Percentiles rank a stretch among this genome's conserved stretches.
Conservation (phyloP, 106 monocot species). For the Ottelia alismoides region DNA sequence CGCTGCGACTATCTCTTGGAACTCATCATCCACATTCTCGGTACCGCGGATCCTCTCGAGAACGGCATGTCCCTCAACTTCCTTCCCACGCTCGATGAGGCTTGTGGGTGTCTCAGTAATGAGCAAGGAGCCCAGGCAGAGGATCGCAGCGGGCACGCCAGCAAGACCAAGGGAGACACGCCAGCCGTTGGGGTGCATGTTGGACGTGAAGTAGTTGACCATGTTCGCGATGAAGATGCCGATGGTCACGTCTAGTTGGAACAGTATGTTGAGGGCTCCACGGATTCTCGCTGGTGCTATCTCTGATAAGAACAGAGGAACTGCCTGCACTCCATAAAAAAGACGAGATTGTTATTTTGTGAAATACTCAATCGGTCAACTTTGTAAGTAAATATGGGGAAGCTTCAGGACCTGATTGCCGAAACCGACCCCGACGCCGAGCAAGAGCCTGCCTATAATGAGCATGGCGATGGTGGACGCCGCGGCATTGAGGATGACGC, state of each 20-base stretch:
- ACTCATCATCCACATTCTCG: not conserved
- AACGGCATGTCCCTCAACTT: not conserved
- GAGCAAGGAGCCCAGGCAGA: not conserved
- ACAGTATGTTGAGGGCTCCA: slow-evolving; percentile 31
- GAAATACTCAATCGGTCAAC: no score
- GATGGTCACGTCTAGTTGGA: slow-evolving; percentile 30
- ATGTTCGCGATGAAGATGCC: slow-evolving; percentile 37
- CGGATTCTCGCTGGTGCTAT: slow-evolving; percentile 32
- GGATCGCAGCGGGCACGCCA: slow-evolving; percentile 21
- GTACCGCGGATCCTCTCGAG: slow-evolving; percentile 1
- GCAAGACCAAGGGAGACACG: slow-evolving; percentile 31
- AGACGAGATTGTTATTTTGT: no score
- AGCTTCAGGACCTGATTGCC: slow-evolving; percentile 31
- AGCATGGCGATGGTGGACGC: slow-evolving; percentile 27
- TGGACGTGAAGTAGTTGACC: slow-evolving; percentile 25
- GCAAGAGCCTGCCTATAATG: slow-evolving; percentile 22
- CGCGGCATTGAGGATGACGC: no score
- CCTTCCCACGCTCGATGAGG: not conserved
- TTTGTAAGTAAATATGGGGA: no score
- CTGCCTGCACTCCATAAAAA: no score
- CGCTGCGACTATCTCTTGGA: not conserved
- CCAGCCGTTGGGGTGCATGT: slow-evolving; percentile 23
- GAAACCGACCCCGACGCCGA: slow-evolving; percentile 28
- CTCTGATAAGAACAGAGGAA: slow-evolving; percentile 38
- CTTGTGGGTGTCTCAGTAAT: not conserved